Evolutionary conservation across 768 basidiomycete genomes (phyloP), one percentile per base, ranked within the genome.

Genomic region (Russula earlei): DNA sequence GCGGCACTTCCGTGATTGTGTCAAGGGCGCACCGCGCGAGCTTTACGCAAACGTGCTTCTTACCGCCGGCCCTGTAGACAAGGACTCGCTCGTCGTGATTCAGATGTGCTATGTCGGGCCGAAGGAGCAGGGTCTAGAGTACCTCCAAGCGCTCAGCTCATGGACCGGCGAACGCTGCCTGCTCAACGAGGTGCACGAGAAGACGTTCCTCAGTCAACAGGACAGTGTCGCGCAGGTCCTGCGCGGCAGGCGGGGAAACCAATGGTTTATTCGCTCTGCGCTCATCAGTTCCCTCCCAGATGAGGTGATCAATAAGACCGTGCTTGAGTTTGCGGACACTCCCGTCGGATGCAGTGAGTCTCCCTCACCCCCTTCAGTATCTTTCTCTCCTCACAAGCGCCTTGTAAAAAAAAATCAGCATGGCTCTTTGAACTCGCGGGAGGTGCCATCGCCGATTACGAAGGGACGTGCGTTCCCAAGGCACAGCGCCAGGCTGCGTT

Each of bases 381-480:
- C 17, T 48, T n/a, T n/a, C n/a, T n/a, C n/a, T n/a, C n/a, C n/a
- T n/a, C n/a, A n/a, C n/a, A n/a, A n/a, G n/a, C n/a, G n/a, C n/a
- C n/a, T n/a, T n/a, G n/a, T n/a, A n/a, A n/a, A n/a, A n/a, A 33
- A 47, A 11, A 27, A 3, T 47, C 55, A 91, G 91, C 91, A 15
- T 95, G 91, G 92, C 74, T 96, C 8, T 94, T 95, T 67, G 92
- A 96, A 68, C 77, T 92, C 40, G 86, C 87, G 0, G 92, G 87
- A 2, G 90, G 90, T 17, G 87, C 87, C 1, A 77, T 90, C 38
- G 67, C 69, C 0, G 90, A 92, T 66, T 81, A 79, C 56, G 84
- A 87, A 53, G 76, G 84, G 60, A 83, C 75, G 12, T 89, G 87
- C 62, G 69, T 91, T 14, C 89, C 91, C 3, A 83, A 83, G 66